A percentile compares a stretch with the other conserved stretches of the same genome.
phyloP scores from a whole-genome alignment of 257 asterid species.

The Oldenlandia corymbosa region DNA sequence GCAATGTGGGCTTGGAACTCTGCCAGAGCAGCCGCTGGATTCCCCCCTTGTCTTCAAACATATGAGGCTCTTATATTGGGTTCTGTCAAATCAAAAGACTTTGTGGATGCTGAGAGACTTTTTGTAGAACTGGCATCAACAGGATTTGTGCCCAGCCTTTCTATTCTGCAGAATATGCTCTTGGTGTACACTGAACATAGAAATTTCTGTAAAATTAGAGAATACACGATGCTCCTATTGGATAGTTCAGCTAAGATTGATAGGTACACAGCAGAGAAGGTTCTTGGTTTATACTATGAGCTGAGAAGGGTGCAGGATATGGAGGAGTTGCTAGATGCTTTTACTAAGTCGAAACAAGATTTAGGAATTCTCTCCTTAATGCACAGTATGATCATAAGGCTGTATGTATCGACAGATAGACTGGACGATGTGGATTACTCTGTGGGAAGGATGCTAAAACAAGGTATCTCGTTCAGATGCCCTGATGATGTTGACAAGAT shows the following conservation, averaged over 20 bases:
- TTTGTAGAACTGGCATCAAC: conserved; percentile 35
- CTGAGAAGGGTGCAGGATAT: conserved; percentile 30
- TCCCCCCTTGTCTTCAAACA: conserved; percentile 25
- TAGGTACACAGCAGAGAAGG: conserved; percentile 9
- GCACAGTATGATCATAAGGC: conserved; percentile 31
- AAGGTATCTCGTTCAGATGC: conserved; percentile 30
- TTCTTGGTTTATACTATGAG: conserved; percentile 25
- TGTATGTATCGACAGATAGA: conserved; percentile 29
- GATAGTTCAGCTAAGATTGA: conserved; percentile 15
- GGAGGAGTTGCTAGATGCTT: conserved; percentile 31
- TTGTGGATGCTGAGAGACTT: conserved; percentile 35
- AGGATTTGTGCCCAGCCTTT: conserved; percentile 27
- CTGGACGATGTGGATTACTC: conserved; percentile 48
- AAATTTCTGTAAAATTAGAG: conserved; percentile 17
- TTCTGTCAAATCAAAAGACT: conserved; percentile 28
- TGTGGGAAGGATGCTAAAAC: conserved; percentile 35
- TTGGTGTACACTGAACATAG: conserved; percentile 26
- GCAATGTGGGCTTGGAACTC: conserved; percentile 38
- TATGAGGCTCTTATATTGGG: conserved; percentile 36
- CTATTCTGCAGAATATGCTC: conserved; percentile 28
- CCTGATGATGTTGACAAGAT: conserved; percentile 47
- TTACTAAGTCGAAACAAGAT: conserved; percentile 22
- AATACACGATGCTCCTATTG: conserved; percentile 21
- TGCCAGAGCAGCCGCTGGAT: conserved; percentile 33
- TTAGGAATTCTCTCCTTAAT: conserved; percentile 28